These are phyloP conservation scores for Phaeolepiota aurea DNA, from an alignment of 768 basidiomycete genomes.

Conservation along the genomic window DNA sequence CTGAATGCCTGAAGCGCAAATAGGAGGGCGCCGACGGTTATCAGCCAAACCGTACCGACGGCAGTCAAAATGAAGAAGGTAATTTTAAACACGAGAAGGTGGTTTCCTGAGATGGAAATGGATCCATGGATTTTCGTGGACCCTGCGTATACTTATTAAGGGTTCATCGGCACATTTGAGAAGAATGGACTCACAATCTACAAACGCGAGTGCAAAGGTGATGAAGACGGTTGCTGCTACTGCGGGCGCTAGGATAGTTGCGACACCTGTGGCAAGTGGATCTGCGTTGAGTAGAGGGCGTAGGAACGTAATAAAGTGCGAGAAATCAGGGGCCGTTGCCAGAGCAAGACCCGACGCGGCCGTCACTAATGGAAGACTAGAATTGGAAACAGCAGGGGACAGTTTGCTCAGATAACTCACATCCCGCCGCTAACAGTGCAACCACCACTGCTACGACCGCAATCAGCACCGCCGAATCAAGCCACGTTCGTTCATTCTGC, in stretches of 20 bases:
- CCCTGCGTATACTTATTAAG: slow-evolving; percentile 25
- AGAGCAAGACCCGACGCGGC: slow-evolving; percentile 63
- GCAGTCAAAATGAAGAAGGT: slow-evolving; percentile 51
- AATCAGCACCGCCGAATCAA: slow-evolving; percentile 51
- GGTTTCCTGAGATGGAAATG: slow-evolving; percentile 55
- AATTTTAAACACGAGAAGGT: slow-evolving; percentile 53
- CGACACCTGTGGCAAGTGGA: slow-evolving; percentile 51
- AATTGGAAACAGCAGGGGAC: slow-evolving; percentile 5
- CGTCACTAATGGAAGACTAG: slow-evolving; percentile 38
- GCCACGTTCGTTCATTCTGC: slow-evolving; percentile 42
- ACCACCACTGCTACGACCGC: slow-evolving; percentile 39
- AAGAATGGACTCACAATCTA: slow-evolving; percentile 51
- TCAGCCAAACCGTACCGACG: slow-evolving; percentile 52
- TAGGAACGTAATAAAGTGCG: slow-evolving; percentile 64
- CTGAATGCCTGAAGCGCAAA: slow-evolving; percentile 58
- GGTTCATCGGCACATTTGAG: background rate
- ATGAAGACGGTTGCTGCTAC: slow-evolving; percentile 54
- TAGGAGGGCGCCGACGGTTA: slow-evolving; percentile 60
- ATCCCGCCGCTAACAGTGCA: slow-evolving; percentile 43
- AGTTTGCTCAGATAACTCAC: slow-evolving; percentile 36
- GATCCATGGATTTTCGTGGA: slow-evolving; percentile 44
- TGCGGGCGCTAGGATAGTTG: slow-evolving; percentile 61
- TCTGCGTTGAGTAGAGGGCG: slow-evolving; percentile 38
- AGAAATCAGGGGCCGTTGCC: slow-evolving; percentile 62
- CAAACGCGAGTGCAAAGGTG: slow-evolving; percentile 36